Conservation (phyloP, 352 stramenopile genomes). For the Globisporangium takayamanum region DNA sequence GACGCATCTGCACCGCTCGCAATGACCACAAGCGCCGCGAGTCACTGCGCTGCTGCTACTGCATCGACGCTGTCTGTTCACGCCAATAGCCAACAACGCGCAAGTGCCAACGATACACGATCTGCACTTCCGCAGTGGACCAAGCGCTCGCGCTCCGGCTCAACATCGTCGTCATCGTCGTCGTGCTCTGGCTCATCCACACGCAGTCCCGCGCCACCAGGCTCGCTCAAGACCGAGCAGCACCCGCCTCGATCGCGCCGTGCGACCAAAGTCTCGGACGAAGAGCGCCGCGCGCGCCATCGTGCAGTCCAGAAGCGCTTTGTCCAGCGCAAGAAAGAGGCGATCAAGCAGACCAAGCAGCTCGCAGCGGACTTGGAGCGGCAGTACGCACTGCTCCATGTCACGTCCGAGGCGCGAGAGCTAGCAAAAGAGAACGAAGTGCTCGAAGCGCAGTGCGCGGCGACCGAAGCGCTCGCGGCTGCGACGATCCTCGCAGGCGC, state of each 20-base stretch:
- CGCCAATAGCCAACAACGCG: no score
- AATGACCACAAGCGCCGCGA: background rate
- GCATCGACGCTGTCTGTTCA: background rate
- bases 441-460: constrained; percentile 17
- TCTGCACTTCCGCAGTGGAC: background rate
- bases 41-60: background rate
- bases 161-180: constrained; percentile 1
- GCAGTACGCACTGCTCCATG: constrained; percentile 30
- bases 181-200: constrained; percentile 1
- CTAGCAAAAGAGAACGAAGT: constrained; percentile 29
- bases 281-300: constrained; percentile 41
- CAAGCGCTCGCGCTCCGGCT: constrained; percentile 7
- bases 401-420: constrained; percentile 23
- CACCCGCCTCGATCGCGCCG: background rate
- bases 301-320: constrained; percentile 45
- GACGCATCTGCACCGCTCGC: background rate
- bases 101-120: no score
- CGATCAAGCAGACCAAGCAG: constrained; percentile 28
- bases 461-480: background rate
- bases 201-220: background rate
- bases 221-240: background rate
- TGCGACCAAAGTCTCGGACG: constrained; percentile 14
- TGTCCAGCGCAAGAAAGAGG: constrained; percentile 49
- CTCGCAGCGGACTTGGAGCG: constrained; percentile 29
- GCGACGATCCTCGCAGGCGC: background rate